phyloP scores from a whole-genome alignment of 768 basidiomycete genomes.

The Lyophyllum shimeji region DNA sequence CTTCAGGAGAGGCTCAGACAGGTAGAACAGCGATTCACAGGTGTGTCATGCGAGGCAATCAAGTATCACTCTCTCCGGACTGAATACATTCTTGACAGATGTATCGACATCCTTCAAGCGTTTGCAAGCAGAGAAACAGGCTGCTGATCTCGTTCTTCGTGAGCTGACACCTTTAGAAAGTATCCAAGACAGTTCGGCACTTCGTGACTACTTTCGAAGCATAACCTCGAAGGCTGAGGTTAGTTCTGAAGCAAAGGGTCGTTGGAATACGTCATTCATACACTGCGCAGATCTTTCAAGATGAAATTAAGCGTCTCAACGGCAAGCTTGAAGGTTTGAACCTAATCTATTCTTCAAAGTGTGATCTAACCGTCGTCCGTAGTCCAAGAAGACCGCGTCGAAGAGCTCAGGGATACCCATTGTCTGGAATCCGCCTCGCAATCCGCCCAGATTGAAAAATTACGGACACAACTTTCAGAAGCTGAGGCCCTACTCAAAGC shows the following conservation, averaged over 20 bases:
- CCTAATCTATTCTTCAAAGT: neutral
- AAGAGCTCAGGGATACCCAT: slow-evolving; percentile 85
- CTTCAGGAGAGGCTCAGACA: slow-evolving; percentile 66
- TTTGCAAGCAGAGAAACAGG: slow-evolving; percentile 69
- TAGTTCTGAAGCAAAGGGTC: slow-evolving; percentile 19
- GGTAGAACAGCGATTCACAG: slow-evolving; percentile 77
- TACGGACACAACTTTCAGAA: slow-evolving; percentile 68
- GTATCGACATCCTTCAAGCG: slow-evolving; percentile 77
- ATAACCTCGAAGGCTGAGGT: slow-evolving; percentile 72
- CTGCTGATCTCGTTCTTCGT: slow-evolving; percentile 65
- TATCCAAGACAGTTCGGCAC: slow-evolving; percentile 59
- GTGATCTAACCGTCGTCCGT: slow-evolving; percentile 7
- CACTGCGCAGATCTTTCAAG: slow-evolving; percentile 55
- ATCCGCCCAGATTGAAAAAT: slow-evolving; percentile 66
- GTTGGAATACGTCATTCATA: neutral
- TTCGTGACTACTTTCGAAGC: slow-evolving; percentile 74
- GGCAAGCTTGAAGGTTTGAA: slow-evolving; percentile 72
- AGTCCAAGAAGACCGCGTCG: slow-evolving; percentile 85
- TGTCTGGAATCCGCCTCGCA: slow-evolving; percentile 78
- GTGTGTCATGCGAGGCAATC: slow-evolving; percentile 32
- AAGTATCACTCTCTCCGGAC: neutral
- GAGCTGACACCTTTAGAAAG: slow-evolving; percentile 73
- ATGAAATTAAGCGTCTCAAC: slow-evolving; percentile 77
- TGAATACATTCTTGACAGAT: slow-evolving; percentile 42
- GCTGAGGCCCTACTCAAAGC: slow-evolving; percentile 69